These are phyloP conservation scores for Fusarium pilosicola DNA, from an alignment of 2,329 filamentous ascomycete species.

Conservation along the genomic window DNA sequence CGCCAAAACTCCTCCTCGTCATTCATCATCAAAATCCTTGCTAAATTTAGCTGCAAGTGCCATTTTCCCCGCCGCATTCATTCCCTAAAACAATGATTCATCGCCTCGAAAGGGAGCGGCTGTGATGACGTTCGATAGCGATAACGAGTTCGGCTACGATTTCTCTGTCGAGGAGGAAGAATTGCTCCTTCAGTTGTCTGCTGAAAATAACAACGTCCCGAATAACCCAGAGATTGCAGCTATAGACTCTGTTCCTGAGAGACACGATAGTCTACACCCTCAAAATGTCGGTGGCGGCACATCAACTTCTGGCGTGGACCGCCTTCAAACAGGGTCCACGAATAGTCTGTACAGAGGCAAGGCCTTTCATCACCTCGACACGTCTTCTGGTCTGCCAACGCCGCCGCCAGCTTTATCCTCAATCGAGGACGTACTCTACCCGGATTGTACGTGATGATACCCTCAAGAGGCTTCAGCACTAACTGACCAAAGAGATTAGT, in stretches of 20 bases:
- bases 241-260: constrained; percentile 41
- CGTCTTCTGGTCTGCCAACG: constrained; percentile 6
- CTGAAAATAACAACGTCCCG: constrained; percentile 23
- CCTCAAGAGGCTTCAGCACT: constrained; percentile 51
- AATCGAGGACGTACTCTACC: constrained; percentile 54
- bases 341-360: constrained; percentile 11
- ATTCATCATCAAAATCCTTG: neutral
- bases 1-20: constrained; percentile 8
- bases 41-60: constrained; percentile 14
- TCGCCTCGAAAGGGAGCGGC: constrained; percentile 11
- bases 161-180: constrained; percentile 59
- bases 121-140: constrained; percentile 46
- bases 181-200: constrained; percentile 50
- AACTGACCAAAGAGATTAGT: constrained; percentile 75
- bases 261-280: constrained; percentile 13
- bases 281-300: constrained; percentile 15
- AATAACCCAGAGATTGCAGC: constrained; percentile 22
- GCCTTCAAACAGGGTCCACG: neutral
- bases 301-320: neutral
- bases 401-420: constrained; percentile 16
- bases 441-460: constrained; percentile 60
- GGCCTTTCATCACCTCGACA: neutral
- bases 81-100: constrained; percentile 38
- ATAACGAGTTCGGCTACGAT: constrained; percentile 60
- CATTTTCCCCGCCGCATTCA: constrained; percentile 5